Base-by-base conservation (phyloP, 2,329 filamentous ascomycete species). In the Diaporthe nobilis region DNA sequence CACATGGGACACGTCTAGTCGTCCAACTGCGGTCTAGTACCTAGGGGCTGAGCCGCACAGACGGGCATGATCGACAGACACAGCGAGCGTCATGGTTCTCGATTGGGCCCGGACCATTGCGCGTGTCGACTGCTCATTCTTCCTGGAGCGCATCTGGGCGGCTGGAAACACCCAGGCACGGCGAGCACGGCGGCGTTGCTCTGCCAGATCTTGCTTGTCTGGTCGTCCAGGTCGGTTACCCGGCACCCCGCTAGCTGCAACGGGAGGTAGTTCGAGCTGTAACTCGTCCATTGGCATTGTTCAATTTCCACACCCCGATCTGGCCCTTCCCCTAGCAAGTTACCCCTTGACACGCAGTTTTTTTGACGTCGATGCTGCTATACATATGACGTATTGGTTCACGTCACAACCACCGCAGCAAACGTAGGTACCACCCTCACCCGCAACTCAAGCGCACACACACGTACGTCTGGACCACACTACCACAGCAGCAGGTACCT, bases 301-400 rank as follows among this genome's bases (percentile, higher is more conserved):
- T 53, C 72, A 74, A 65, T 74, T 68, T 55, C 71, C 51, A 73
- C 34, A 37, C 34, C 51, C 51, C 51, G 42, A 44, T 49, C 71
- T 60, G 57, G 34, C 34, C 60, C 51, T 34, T 55, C 42, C 58
- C 58, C 39, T 47, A 51, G 28, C 55, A 12, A 42, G 44, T 73
- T 34, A 53, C 58, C 60, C 60, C 71, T 68, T 67, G 49, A 70
- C 15, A 39, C 44, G 37, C 44, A 58, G 44, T 61, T 71, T 47
- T 74, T 71, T 71, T 58, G 57, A 71, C 39, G 71, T 76, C 71
- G 63, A 28, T 73, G 72, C 72, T 58, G 63, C 53, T 44, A 28
- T 55, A 65, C 73, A 28, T 74, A 76, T 76, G 75, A 76, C 75
- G 75, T 76, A 76, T 44, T 74, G 63, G 65, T 58, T 65, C 60